Evolutionary conservation across 2,329 filamentous ascomycete genomes (phyloP).

Genomic region (Microcyclosporella mali): DNA sequence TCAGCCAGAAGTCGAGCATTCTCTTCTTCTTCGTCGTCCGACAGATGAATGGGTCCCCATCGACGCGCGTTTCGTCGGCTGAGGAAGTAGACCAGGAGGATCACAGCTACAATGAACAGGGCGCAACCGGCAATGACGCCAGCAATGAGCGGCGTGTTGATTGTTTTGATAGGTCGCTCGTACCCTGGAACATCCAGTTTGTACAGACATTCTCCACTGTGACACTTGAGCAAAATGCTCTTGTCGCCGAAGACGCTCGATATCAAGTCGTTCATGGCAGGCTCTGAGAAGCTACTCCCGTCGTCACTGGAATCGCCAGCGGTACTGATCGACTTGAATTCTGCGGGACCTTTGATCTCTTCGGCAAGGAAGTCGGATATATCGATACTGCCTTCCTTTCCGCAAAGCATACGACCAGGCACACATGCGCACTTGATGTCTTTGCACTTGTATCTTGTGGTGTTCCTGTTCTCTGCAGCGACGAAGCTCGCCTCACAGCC

Average conservation of each 20-base stretch:
- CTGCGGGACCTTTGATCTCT: conserved; percentile 78
- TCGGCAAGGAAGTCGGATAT: conserved; percentile 81
- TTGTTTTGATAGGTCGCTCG: conserved; percentile 77
- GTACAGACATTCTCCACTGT: conserved; percentile 87
- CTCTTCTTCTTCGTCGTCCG: conserved; percentile 80
- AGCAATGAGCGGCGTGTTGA: conserved; percentile 94
- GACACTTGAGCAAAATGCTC: conserved; percentile 77
- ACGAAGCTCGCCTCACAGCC: conserved; percentile 69
- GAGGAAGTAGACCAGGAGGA: conserved; percentile 80
- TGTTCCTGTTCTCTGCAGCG: conserved; percentile 65
- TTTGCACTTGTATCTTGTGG: conserved; percentile 77
- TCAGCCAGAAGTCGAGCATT: conserved; percentile 79
- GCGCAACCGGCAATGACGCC: conserved; percentile 81
- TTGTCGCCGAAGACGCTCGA: conserved; percentile 82
- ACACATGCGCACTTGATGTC: conserved; percentile 84
- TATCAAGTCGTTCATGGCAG: conserved; percentile 87
- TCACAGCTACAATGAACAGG: conserved; percentile 81
- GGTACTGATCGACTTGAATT: conserved; percentile 64
- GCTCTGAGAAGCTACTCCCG: conserved; percentile 82
- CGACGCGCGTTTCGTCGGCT: conserved; percentile 62
- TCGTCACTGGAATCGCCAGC: conserved; percentile 53
- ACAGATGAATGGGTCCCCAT: conserved; percentile 67
- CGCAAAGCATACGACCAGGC: conserved; percentile 86
- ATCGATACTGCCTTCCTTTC: conserved; percentile 84
- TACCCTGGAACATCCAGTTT: conserved; percentile 91